These are phyloP conservation scores for Cercospora canescens DNA, from an alignment of 2,329 filamentous ascomycete genomes.

Conservation along the genomic window DNA sequence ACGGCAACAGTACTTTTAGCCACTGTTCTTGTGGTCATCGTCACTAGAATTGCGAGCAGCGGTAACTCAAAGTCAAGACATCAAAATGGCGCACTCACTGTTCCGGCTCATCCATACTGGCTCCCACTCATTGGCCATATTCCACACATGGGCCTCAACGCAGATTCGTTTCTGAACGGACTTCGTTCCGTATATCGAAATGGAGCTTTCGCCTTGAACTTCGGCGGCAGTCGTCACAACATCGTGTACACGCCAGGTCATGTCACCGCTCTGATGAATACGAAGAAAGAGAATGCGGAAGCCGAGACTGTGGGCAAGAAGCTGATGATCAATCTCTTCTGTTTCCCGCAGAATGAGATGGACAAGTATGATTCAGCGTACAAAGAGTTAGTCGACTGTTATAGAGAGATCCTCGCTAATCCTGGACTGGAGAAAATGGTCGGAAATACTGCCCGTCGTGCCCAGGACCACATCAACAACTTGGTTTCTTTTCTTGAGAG, in stretches of 20 bases:
- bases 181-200: slow-evolving; percentile 41
- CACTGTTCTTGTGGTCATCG: slow-evolving; percentile 15
- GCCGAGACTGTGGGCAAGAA: slow-evolving; percentile 29
- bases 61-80: slow-evolving; percentile 14
- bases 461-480: slow-evolving; percentile 52
- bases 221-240: slow-evolving; percentile 52
- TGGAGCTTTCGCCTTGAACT: slow-evolving; percentile 51
- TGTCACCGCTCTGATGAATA: slow-evolving; percentile 42
- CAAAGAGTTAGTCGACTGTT: slow-evolving; percentile 36
- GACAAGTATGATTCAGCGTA: slow-evolving; percentile 39
- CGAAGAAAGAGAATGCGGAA: slow-evolving; percentile 35
- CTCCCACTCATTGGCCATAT: slow-evolving; percentile 59
- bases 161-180: slow-evolving; percentile 46
- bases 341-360: slow-evolving; percentile 39
- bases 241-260: slow-evolving; percentile 53
- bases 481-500: slow-evolving; percentile 61
- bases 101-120: slow-evolving; percentile 56
- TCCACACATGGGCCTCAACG: slow-evolving; percentile 49
- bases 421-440: slow-evolving; percentile 47
- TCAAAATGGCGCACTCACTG: slow-evolving; percentile 26
- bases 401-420: slow-evolving; percentile 50
- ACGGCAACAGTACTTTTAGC: slow-evolving; percentile 8
- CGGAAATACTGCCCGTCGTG: slow-evolving; percentile 38
- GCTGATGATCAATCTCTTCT: slow-evolving; percentile 42
- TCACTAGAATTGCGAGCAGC: slow-evolving; percentile 26